A percentile compares a stretch with the other conserved stretches of the same genome.
Conservation (phyloP, 169 alveolate genomes). For the Sarcocystis neurona region DNA sequence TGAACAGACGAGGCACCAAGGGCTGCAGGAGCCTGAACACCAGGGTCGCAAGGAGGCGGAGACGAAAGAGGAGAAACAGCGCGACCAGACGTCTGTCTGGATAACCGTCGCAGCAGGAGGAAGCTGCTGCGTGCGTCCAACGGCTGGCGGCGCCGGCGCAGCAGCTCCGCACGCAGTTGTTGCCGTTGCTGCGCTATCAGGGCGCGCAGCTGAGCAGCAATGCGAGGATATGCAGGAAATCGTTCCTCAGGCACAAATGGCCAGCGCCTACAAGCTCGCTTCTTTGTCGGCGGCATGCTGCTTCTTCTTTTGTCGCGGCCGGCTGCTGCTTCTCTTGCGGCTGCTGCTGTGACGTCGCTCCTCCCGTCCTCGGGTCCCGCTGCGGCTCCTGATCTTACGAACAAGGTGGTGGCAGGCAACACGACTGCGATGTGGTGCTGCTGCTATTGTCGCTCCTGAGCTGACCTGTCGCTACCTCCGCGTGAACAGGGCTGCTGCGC, state of each 20-base stretch:
- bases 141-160: not conserved
- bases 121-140: not conserved
- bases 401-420: too few relatives aligned
- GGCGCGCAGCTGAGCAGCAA: slow-evolving; percentile 1
- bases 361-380: not conserved
- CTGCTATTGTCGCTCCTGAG: too few relatives aligned
- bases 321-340: not conserved
- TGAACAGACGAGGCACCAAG: too few relatives aligned
- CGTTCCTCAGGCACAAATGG: slow-evolving; percentile 29
- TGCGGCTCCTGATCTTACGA: too few relatives aligned
- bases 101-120: not conserved
- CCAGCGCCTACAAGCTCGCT: slow-evolving; percentile 34
- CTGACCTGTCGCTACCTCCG: not conserved
- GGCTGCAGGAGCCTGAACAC: too few relatives aligned
- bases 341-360: not conserved
- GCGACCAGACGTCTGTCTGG: too few relatives aligned
- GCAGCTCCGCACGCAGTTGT: not conserved
- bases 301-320: not conserved
- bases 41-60: too few relatives aligned
- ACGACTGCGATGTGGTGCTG: too few relatives aligned
- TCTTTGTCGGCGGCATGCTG: slow-evolving; percentile 30
- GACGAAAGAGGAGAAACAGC: too few relatives aligned
- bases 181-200: not conserved
- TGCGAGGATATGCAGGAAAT: not conserved
- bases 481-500: too few relatives aligned